Evolutionary conservation across 2,329 filamentous ascomycete genomes (phyloP), one percentile per base, ranked within the genome.

Genomic region (Aspergillus brunneoviolaceus): DNA sequence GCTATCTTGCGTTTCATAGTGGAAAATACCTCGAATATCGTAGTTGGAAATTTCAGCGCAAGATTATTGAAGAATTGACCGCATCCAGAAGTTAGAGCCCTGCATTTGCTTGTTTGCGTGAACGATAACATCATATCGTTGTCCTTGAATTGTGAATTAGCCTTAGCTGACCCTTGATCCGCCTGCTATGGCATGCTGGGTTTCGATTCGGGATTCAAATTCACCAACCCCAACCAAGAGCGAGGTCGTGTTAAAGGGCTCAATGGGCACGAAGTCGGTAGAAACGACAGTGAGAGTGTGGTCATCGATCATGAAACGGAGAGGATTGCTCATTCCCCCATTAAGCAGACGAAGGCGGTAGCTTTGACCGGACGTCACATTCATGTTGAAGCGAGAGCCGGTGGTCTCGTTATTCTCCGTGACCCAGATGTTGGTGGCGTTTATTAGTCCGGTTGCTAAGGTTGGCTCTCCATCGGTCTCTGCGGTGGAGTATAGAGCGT

Each of bases 211-310:
- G 27, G 27, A 9, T 2, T 27, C 7, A 27, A 27, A 27, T 7
- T 9, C 2, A 27, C 27, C 27, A 27, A 27, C 27, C 7, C 27
- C 27, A 9, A 48, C 5, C 2, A 23, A 3, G 7, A 48, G 10
- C 12, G 45, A 23, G 6, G 45, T 75, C 0, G 84, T 81, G 0
- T 73, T 72, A 60, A 82, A 88, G 0, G 86, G 85, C 21, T 77
- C 65, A 27, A 88, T 78, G 2, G 85, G 84, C 0, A 88, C 82
- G 5, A 87, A 72, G 60, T 87, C 86, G n/a, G 73, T 76, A 0
- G 81, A 77, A 47, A 88, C 85, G 45, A 89, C 84, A 0, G 77
- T 82, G 65, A 89, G 69, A 0, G 69, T 80, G 69, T 89, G 86
- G 55, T 82, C 80, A 47, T 81, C 79, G 29, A 81, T 75, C 53